Percentiles rank a stretch among this genome's conserved stretches.
phyloP scores from a whole-genome alignment of 2,329 filamentous ascomycete genomes.

The Coccinonectria pachysandricola region DNA sequence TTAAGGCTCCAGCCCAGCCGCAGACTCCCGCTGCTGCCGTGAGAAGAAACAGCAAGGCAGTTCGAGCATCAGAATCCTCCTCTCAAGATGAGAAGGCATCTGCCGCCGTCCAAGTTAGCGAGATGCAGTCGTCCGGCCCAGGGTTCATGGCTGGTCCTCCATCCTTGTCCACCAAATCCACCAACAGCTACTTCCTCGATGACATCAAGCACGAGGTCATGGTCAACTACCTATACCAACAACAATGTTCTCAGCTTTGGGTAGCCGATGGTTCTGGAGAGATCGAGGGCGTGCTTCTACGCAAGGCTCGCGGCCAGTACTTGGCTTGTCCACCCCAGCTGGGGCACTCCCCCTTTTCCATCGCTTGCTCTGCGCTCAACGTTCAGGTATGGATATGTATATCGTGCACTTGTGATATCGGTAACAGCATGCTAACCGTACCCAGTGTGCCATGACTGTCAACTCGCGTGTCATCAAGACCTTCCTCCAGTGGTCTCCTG shows the following conservation, averaged over 20 bases:
- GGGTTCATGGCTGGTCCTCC: constrained; percentile 40
- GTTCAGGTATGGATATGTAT: constrained; percentile 57
- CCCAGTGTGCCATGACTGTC: constrained; percentile 68
- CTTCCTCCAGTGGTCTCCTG: constrained; percentile 62
- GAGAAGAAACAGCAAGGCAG: constrained; percentile 10
- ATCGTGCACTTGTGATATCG: too few species aligned
- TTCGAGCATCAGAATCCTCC: constrained; percentile 13
- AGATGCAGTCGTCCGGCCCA: constrained; percentile 38
- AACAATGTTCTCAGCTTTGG: constrained; percentile 67
- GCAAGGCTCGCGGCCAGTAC: constrained; percentile 58
- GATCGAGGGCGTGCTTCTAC: constrained; percentile 61
- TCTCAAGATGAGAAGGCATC: constrained; percentile 28
- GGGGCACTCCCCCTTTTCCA: constrained; percentile 50
- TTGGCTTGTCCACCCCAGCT: constrained; percentile 62
- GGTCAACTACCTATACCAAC: constrained; percentile 74
- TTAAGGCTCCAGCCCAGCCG: constrained; percentile 36
- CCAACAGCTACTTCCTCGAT: constrained; percentile 46
- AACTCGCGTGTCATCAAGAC: constrained; percentile 73
- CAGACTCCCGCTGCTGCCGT: constrained; percentile 8
- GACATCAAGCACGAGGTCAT: constrained; percentile 75
- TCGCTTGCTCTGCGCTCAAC: constrained; percentile 58
- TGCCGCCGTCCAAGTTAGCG: constrained; percentile 31
- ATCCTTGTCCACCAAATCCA: constrained; percentile 38
- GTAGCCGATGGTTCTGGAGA: constrained; percentile 58
- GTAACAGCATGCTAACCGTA: too few species aligned